These are phyloP conservation scores for Fraxinus paxiana DNA, from an alignment of 305 asterid genomes.

Conservation along the genomic window DNA sequence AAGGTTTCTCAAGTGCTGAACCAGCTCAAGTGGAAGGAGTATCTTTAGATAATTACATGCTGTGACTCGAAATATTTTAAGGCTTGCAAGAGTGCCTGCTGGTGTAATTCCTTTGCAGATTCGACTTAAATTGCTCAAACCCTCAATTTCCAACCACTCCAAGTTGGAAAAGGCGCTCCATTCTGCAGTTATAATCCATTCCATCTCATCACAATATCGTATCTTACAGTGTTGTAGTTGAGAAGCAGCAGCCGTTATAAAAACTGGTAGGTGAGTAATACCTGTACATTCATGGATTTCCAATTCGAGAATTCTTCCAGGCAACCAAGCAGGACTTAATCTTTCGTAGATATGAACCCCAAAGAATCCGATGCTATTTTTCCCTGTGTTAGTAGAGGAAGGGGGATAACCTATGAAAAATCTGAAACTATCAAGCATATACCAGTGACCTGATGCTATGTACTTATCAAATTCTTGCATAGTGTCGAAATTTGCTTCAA, in stretches of 20 bases:
- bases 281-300: slow-evolving; percentile 18
- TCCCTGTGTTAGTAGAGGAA: slow-evolving; percentile 6
- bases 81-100: neutral
- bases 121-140: slow-evolving; percentile 16
- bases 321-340: slow-evolving; percentile 6
- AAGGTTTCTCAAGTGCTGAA: neutral
- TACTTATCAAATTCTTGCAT: slow-evolving; percentile 17
- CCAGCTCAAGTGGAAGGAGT: neutral
- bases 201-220: slow-evolving; percentile 21
- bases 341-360: slow-evolving; percentile 1
- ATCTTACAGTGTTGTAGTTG: slow-evolving; percentile 20
- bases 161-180: slow-evolving; percentile 19
- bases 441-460: slow-evolving; percentile 20
- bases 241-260: slow-evolving; percentile 2
- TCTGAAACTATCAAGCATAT: slow-evolving; percentile 26
- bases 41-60: neutral
- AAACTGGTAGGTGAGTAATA: slow-evolving; percentile 21
- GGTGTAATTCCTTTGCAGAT: slow-evolving; percentile 1
- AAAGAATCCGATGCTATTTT: slow-evolving; percentile 23
- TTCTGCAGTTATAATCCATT: slow-evolving; percentile 13
- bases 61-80: neutral
- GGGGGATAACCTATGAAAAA: slow-evolving; percentile 23
- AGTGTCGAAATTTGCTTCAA: slow-evolving; percentile 25
- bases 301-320: slow-evolving; percentile 22
- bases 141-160: slow-evolving; percentile 27